Evolutionary conservation across 257 asterid species (phyloP).

Genomic region (Orobanche coerulescens): DNA sequence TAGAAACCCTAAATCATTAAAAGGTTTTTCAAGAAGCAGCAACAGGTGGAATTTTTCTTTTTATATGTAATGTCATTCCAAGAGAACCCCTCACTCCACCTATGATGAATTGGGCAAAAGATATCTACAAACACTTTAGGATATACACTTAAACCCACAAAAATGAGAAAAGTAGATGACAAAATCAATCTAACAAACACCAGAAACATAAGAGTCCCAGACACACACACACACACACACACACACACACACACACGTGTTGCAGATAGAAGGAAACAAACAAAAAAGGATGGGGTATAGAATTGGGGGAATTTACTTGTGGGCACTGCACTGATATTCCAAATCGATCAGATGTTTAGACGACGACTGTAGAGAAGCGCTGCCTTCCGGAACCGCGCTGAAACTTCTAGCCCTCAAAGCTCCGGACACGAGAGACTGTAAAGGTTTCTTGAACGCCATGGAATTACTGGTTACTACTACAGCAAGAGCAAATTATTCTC

Average conservation of each 20-base stretch:
- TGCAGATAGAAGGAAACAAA: no score
- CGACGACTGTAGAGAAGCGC: slow-evolving; percentile 35
- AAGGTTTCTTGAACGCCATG: slow-evolving; percentile 47
- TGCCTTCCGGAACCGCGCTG: slow-evolving; percentile 48
- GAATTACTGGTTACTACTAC: no score
- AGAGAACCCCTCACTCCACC: neutral
- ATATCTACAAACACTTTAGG: no score
- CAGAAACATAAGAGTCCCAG: neutral
- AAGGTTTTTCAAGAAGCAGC: neutral
- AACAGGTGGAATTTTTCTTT: neutral
- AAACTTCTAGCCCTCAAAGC: slow-evolving; percentile 30
- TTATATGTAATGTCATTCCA: neutral
- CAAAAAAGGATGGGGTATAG: slow-evolving; percentile 1
- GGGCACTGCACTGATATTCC: slow-evolving; percentile 74
- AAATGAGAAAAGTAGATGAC: slow-evolving; percentile 4
- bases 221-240: neutral
- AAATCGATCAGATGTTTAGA: slow-evolving; percentile 65
- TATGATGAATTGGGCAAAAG: no score
- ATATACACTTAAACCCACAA: neutral
- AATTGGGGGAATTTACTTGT: slow-evolving; percentile 44
- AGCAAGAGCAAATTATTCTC: no score
- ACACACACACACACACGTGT: no score
- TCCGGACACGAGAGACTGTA: slow-evolving; percentile 32
- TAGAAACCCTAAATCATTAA: neutral
- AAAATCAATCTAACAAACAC: neutral